Evolutionary conservation across 306 rosid species (phyloP).

Genomic region (Rosa persica): DNA sequence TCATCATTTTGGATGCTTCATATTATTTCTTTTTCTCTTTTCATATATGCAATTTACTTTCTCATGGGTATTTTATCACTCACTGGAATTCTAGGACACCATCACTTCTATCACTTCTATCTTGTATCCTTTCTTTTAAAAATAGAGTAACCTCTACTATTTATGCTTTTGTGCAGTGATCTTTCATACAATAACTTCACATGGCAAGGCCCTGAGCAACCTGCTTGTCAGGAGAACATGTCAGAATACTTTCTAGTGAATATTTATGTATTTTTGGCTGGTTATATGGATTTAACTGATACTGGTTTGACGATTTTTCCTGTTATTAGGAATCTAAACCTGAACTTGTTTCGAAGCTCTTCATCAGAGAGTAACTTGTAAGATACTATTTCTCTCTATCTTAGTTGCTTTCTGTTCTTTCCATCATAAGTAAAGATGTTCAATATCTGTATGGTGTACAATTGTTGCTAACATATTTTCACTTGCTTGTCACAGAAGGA

Average conservation of each 20-base stretch:
- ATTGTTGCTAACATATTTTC: slow-evolving; percentile 14
- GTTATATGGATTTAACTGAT: slow-evolving; percentile 15
- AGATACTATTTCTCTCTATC: slow-evolving; percentile 33
- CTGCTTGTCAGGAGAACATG: slow-evolving; percentile 60
- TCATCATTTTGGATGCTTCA: slow-evolving; percentile 27
- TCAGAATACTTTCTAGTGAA: slow-evolving; percentile 33
- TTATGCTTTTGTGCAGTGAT: slow-evolving; percentile 56
- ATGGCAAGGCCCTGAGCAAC: slow-evolving; percentile 57
- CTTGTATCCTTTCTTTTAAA: background rate
- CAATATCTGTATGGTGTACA: background rate
- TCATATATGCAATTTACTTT: background rate
- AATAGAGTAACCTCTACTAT: background rate
- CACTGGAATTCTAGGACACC: background rate
- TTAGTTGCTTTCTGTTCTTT: background rate
- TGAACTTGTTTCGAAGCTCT: slow-evolving; percentile 73
- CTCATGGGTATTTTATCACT: background rate
- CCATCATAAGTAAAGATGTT: background rate
- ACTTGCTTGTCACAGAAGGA: slow-evolving; percentile 38
- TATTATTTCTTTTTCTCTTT: slow-evolving; percentile 18
- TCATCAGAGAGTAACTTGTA: slow-evolving; percentile 44
- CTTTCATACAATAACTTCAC: slow-evolving; percentile 89
- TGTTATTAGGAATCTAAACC: slow-evolving; percentile 61
- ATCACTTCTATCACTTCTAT: background rate
- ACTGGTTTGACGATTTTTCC: slow-evolving; percentile 25
- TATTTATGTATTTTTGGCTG: slow-evolving; percentile 1